Evolutionary conservation across 1,139 yeast genomes (phyloP).

Genomic region (Suhomyces terraborum): DNA sequence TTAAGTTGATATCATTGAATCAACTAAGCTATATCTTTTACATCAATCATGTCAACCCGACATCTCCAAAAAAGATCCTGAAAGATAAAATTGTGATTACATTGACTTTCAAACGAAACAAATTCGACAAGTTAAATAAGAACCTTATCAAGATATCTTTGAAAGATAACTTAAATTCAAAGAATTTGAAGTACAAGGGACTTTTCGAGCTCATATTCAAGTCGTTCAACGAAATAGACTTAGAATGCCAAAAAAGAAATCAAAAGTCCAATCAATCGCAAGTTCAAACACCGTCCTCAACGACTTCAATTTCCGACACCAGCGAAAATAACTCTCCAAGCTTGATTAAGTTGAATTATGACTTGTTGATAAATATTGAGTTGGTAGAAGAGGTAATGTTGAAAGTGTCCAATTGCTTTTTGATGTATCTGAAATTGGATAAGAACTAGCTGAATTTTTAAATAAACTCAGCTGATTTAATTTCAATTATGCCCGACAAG

Average conservation of each 20-base stretch:
- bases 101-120: conserved; percentile 36
- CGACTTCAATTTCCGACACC: conserved; percentile 14
- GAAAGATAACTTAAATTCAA: conserved; percentile 41
- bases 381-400: conserved; percentile 21
- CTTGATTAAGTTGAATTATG: conserved; percentile 43
- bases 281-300: conserved; percentile 17
- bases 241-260: conserved; percentile 14
- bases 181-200: conserved; percentile 41
- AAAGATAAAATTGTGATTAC: conserved; percentile 40
- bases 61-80: conserved; percentile 34
- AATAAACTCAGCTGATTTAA: too few relatives aligned
- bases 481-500: not conserved
- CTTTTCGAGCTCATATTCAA: conserved; percentile 45
- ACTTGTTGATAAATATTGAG: conserved; percentile 33
- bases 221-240: conserved; percentile 33
- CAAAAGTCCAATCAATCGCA: conserved; percentile 12
- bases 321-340: conserved; percentile 3
- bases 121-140: conserved; percentile 30
- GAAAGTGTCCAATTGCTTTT: conserved; percentile 15
- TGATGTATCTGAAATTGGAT: conserved; percentile 10
- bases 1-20: conserved; percentile 36
- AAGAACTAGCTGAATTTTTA: not conserved
- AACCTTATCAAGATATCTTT: conserved; percentile 34
- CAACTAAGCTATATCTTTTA: conserved; percentile 37
- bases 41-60: conserved; percentile 31